Percentiles rank a stretch among this genome's conserved stretches.
Evolutionary conservation across 2,329 filamentous ascomycete species (phyloP).

Genomic region (Fonsecaea pugnacius): DNA sequence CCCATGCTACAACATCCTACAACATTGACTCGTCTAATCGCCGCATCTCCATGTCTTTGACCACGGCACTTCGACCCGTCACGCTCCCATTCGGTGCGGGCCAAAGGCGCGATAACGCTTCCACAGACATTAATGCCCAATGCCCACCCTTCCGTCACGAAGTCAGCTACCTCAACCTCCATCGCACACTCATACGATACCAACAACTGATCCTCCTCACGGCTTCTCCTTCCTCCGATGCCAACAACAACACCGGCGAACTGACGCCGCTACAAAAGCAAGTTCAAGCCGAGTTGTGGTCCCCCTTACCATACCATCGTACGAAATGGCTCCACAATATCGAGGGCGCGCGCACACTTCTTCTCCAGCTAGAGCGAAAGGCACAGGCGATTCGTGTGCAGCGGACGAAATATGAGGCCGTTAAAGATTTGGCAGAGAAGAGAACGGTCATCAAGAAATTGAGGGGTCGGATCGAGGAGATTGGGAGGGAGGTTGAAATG

Average conservation of each 20-base stretch:
- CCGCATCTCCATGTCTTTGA: slow-evolving; percentile 25
- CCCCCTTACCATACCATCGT: slow-evolving; percentile 49
- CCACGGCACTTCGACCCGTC: slow-evolving; percentile 27
- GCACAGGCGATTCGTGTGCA: slow-evolving; percentile 47
- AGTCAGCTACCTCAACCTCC: slow-evolving; percentile 45
- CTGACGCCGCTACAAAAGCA: slow-evolving; percentile 38
- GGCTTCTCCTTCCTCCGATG: slow-evolving; percentile 19
- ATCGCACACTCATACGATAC: slow-evolving; percentile 49
- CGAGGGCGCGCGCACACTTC: slow-evolving; percentile 50
- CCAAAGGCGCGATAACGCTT: slow-evolving; percentile 19
- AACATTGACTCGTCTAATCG: neutral
- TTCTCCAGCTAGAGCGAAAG: slow-evolving; percentile 48
- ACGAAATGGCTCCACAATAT: slow-evolving; percentile 49
- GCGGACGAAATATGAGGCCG: slow-evolving; percentile 46
- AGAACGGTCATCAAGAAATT: slow-evolving; percentile 37
- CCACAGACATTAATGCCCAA: slow-evolving; percentile 1
- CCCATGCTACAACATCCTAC: neutral
- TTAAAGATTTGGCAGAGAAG: slow-evolving; percentile 48
- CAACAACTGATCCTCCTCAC: slow-evolving; percentile 49
- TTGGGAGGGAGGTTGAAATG: slow-evolving; percentile 34
- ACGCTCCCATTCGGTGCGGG: slow-evolving; percentile 26
- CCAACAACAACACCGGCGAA: slow-evolving; percentile 39
- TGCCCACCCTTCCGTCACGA: slow-evolving; percentile 33
- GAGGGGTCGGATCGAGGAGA: slow-evolving; percentile 34
- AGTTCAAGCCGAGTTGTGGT: slow-evolving; percentile 40